phyloP scores from a whole-genome alignment of 768 basidiomycete genomes.

The Leccinum arenicola region DNA sequence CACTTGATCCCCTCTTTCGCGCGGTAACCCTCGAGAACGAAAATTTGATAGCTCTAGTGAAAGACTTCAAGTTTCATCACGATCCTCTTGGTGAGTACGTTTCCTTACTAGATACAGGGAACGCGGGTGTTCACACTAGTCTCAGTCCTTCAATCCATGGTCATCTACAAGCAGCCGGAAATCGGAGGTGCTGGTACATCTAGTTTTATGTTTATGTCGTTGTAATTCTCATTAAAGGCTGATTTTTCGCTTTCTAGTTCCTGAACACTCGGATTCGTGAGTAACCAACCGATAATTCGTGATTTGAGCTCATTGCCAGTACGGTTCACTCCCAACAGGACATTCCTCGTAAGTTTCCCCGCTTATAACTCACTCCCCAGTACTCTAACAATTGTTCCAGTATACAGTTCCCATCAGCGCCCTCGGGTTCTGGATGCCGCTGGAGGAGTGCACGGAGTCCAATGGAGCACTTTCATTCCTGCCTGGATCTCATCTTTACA shows the following conservation, averaged over 20 bases:
- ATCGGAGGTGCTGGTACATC: conserved; percentile 86
- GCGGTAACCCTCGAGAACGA: conserved; percentile 79
- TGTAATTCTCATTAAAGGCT: not conserved
- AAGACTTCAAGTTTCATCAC: conserved; percentile 77
- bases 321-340: not conserved
- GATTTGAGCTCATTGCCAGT: conserved; percentile 68
- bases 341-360: not conserved
- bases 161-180: conserved; percentile 91
- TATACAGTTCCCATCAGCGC: conserved; percentile 92
- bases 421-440: conserved; percentile 94
- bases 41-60: conserved; percentile 62
- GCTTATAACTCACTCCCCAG: not conserved
- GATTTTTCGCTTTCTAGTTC: conserved; percentile 48
- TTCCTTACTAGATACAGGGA: not conserved
- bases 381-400: conserved; percentile 37
- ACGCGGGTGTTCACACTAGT: not conserved
- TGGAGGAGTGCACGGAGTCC: conserved; percentile 79
- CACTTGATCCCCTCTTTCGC: conserved; percentile 79
- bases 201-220: not conserved
- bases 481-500: conserved; percentile 82
- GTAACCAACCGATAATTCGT: conserved; percentile 27
- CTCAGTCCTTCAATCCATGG: conserved; percentile 86
- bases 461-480: conserved; percentile 89
- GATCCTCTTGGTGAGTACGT: conserved; percentile 71
- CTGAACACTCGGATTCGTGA: conserved; percentile 91